A percentile compares a stretch with the other conserved stretches of the same genome.
These are phyloP conservation scores for Colletotrichum plurivorum DNA, from an alignment of 2,329 filamentous ascomycete genomes.

Conservation along the genomic window DNA sequence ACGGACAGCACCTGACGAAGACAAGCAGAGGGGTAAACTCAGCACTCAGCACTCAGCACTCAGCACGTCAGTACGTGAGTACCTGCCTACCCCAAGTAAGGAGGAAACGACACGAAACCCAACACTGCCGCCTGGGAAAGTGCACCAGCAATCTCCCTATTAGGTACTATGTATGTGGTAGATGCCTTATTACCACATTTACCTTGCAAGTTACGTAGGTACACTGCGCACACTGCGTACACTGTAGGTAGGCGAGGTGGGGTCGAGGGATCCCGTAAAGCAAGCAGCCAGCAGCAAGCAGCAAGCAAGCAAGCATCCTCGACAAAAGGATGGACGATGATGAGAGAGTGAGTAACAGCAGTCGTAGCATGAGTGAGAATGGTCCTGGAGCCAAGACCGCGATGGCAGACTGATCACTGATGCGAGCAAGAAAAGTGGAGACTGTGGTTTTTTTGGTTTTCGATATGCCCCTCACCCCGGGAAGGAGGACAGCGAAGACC, in stretches of 20 bases:
- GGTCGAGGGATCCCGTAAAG: background rate
- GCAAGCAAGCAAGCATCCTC: constrained; percentile 1
- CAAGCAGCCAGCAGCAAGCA: constrained; percentile 1
- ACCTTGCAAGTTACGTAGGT: too few relatives aligned
- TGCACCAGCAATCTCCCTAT: too few relatives aligned
- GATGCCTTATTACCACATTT: too few relatives aligned
- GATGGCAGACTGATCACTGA: background rate
- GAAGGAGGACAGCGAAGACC: constrained; percentile 18
- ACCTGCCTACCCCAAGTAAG: background rate
- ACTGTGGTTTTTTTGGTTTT: constrained; percentile 21
- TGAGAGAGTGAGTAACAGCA: constrained; percentile 11
- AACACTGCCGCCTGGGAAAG: background rate
- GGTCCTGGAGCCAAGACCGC: background rate
- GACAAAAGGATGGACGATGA: background rate
- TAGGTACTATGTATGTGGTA: too few relatives aligned
- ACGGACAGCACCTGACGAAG: constrained; percentile 10
- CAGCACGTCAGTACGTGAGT: too few relatives aligned
- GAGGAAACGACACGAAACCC: constrained; percentile 3
- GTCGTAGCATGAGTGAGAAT: constrained; percentile 16
- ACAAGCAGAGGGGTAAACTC: background rate
- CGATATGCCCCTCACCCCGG: constrained; percentile 19
- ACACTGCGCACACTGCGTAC: too few relatives aligned
- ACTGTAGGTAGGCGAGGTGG: background rate
- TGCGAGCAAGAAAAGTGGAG: constrained; percentile 15
- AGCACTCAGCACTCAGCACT: too few relatives aligned